A percentile compares a stretch with the other conserved stretches of the same genome.
phyloP scores from a whole-genome alignment of 2,329 filamentous ascomycete genomes.

The Ilyonectria robusta region DNA sequence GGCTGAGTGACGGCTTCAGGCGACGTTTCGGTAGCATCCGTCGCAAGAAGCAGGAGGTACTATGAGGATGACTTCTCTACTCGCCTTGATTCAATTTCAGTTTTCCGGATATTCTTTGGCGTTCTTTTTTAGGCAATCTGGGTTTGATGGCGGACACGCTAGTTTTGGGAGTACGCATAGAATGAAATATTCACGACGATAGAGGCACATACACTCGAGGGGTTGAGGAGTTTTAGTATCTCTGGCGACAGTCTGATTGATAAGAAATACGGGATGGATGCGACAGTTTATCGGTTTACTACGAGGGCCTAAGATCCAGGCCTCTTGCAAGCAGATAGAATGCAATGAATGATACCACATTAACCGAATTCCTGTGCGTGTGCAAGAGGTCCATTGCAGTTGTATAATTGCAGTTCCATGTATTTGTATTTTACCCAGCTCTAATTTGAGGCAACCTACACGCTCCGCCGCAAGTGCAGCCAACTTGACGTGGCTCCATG shows the following conservation, averaged over 20 bases:
- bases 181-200: slow-evolving; percentile 2
- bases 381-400: background rate
- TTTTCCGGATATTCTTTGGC: slow-evolving; percentile 7
- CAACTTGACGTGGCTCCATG: background rate
- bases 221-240: slow-evolving; percentile 2
- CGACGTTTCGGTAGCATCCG: slow-evolving; percentile 68
- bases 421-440: slow-evolving; percentile 2
- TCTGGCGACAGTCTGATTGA: background rate
- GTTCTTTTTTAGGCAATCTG: slow-evolving; percentile 1
- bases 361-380: background rate
- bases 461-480: background rate
- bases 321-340: background rate
- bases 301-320: background rate
- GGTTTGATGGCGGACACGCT: background rate
- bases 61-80: slow-evolving; percentile 1
- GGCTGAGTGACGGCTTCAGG: slow-evolving; percentile 66
- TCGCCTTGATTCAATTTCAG: background rate
- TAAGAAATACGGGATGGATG: background rate
- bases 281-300: background rate
- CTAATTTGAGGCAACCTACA: background rate
- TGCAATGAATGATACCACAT: slow-evolving; percentile 4
- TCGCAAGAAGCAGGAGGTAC: slow-evolving; percentile 54
- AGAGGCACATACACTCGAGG: slow-evolving; percentile 10
- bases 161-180: slow-evolving; percentile 15
- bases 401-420: background rate